phyloP scores from a whole-genome alignment of 306 rosid genomes.

The Acacia crassicarpa region DNA sequence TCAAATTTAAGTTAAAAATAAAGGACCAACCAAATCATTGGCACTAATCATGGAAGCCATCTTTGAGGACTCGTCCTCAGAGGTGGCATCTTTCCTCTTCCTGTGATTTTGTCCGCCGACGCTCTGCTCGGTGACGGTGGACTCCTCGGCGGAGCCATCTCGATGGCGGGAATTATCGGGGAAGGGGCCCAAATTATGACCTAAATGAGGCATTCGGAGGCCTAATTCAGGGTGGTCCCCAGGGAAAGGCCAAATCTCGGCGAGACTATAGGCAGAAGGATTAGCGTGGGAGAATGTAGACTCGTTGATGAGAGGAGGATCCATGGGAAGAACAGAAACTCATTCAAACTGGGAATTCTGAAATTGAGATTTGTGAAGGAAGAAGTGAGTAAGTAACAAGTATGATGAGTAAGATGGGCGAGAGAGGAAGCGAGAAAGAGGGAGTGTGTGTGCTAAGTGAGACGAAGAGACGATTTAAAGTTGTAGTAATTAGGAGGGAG shows the following conservation, averaged over 20 bases:
- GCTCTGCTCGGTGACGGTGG: constrained; percentile 68
- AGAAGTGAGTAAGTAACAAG: neutral
- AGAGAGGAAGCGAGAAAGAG: neutral
- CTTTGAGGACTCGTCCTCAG: constrained; percentile 75
- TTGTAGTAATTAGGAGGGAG: constrained; percentile 10
- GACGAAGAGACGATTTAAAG: neutral
- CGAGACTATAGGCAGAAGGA: constrained; percentile 69
- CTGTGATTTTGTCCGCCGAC: constrained; percentile 44
- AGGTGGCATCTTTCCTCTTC: constrained; percentile 64
- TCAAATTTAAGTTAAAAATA: neutral
- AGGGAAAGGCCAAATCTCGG: constrained; percentile 75
- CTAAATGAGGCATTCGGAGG: constrained; percentile 40
- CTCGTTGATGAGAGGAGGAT: constrained; percentile 69
- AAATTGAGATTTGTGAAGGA: neutral
- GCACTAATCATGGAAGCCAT: constrained; percentile 55
- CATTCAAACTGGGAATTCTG: constrained; percentile 24
- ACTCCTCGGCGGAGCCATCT: constrained; percentile 65
- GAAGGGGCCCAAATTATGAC: constrained; percentile 32
- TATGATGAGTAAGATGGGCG: neutral
- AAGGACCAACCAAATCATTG: constrained; percentile 57
- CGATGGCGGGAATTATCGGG: constrained; percentile 44
- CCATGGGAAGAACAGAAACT: constrained; percentile 53
- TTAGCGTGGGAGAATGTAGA: constrained; percentile 77
- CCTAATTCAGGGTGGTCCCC: constrained; percentile 38
- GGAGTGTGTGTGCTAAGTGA: neutral